Evolutionary conservation across 495 filamentous ascomycete species (phyloP).

Genomic region (Friedmanniomyces simplex): DNA sequence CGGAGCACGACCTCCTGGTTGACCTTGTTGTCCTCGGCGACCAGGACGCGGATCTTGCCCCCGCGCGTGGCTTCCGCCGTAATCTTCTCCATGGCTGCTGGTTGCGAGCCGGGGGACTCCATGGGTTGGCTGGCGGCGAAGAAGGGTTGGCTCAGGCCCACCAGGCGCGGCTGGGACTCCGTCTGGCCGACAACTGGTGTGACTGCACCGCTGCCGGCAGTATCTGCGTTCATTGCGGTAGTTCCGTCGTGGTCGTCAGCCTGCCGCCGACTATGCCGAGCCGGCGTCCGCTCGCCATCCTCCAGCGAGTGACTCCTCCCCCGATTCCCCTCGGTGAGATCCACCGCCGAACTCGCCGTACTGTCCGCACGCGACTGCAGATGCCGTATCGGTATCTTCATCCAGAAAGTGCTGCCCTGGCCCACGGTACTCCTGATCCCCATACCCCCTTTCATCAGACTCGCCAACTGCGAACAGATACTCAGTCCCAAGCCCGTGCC

Average conservation of each 20-base stretch:
- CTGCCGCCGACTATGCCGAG: slow-evolving; percentile 8
- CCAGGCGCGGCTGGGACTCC: slow-evolving; percentile 60
- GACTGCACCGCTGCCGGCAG: slow-evolving; percentile 24
- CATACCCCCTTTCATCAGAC: slow-evolving; percentile 71
- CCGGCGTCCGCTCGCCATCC: slow-evolving; percentile 5
- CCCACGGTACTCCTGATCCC: slow-evolving; percentile 61
- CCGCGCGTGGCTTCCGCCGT: slow-evolving; percentile 35
- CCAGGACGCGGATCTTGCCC: slow-evolving; percentile 68
- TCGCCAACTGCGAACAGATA: slow-evolving; percentile 78
- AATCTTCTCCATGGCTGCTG: slow-evolving; percentile 43
- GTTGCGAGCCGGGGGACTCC: slow-evolving; percentile 34
- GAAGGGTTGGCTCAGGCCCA: slow-evolving; percentile 77
- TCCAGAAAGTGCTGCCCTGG: slow-evolving; percentile 68
- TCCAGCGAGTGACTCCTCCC: not conserved
- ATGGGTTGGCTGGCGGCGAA: slow-evolving; percentile 53
- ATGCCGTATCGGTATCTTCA: slow-evolving; percentile 74
- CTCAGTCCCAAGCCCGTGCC: slow-evolving; percentile 85
- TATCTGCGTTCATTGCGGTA: not conserved
- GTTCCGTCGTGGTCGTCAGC: slow-evolving; percentile 1
- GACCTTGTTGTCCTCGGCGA: slow-evolving; percentile 90
- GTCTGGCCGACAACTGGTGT: slow-evolving; percentile 15
- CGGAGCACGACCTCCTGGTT: slow-evolving; percentile 86
- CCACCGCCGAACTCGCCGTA: slow-evolving; percentile 32
- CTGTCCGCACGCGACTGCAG: slow-evolving; percentile 54
- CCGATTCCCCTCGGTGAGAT: not conserved